Evolutionary conservation across 768 basidiomycete genomes (phyloP).

Genomic region (Coprinopsis cinerea): DNA sequence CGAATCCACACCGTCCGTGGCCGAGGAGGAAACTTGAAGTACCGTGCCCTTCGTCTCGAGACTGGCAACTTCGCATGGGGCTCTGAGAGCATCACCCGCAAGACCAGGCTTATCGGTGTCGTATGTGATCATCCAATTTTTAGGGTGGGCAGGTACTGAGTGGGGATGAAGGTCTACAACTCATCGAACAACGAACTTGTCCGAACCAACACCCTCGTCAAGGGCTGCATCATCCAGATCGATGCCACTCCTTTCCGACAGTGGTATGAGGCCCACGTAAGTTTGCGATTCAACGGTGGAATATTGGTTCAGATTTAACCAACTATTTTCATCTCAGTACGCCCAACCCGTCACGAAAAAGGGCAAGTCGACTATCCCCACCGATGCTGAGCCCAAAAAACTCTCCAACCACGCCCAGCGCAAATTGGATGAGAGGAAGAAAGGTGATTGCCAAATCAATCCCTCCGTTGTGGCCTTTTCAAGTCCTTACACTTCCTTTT

Average conservation of each 20-base stretch:
- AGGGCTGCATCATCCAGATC: slow-evolving; percentile 92
- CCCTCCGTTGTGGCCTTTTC: neutral
- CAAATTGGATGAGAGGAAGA: slow-evolving; percentile 83
- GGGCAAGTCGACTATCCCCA: slow-evolving; percentile 54
- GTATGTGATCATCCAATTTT: slow-evolving; percentile 44
- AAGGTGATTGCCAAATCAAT: slow-evolving; percentile 44
- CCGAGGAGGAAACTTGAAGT: slow-evolving; percentile 93
- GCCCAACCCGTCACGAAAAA: slow-evolving; percentile 92
- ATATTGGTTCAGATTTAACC: neutral
- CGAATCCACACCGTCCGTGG: slow-evolving; percentile 93
- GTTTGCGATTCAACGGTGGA: slow-evolving; percentile 27
- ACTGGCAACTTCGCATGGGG: slow-evolving; percentile 99
- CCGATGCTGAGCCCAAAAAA: slow-evolving; percentile 61
- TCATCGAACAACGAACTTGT: slow-evolving; percentile 99
- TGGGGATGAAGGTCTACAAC: slow-evolving; percentile 77
- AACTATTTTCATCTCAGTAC: slow-evolving; percentile 49
- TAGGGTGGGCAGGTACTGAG: neutral
- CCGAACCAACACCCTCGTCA: slow-evolving; percentile 98
- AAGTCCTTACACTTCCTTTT: neutral
- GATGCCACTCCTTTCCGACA: slow-evolving; percentile 99
- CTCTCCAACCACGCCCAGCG: slow-evolving; percentile 89
- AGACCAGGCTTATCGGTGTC: slow-evolving; percentile 94
- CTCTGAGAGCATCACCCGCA: slow-evolving; percentile 88
- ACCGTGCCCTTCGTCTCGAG: slow-evolving; percentile 94
- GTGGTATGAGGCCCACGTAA: slow-evolving; percentile 97